Evolutionary conservation across 179 eudicot genomes (phyloP), one percentile per base, ranked within the genome.

Genomic region (Spinacia oleracea): DNA sequence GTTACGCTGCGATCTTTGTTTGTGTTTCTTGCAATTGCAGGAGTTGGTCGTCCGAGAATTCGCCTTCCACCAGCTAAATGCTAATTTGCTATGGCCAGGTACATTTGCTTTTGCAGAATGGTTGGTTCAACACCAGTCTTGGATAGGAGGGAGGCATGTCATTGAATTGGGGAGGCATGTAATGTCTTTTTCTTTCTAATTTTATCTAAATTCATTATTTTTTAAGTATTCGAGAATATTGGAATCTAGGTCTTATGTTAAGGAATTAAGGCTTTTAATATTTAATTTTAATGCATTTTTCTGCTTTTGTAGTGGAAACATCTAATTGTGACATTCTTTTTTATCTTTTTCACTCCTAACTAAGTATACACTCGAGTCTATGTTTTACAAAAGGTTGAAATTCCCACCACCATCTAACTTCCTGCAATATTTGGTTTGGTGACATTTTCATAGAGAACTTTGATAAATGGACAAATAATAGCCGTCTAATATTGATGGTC

Each of bases 31-130:
- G 85, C 82, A 64, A 75, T 76, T 60, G 58, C 85, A 95, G 98
- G 98, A 93, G 77, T 79, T 95, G 89, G 73, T 88, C 63, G 80
- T 95, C 75, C 92, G 97, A 48, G 98, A 95, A 84, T 95, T 95
- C 85, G 81, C 95, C 66, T 95, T 95, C 82, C 98, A 95, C 75
- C 90, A 95, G 87, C 85, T 93, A 82, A 95, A 95, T 86, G 98
- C 98, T 78, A 95, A 93, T 87, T 83, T 93, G 79, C 91, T 95
- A 21, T 95, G 98, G 98, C 98, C 98, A 31, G 98, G 98, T 76
- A 87, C 98, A 59, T 93, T 95, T 89, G 89, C 97, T 80, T 93
- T 93, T 84, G 92, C 89, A 63, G 97, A 93, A 65, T 95, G 98
- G 97, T 77, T 95, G 82, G 87, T 88, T 81, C 88, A 95, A 80